Base-by-base conservation (phyloP, 1,139 yeast genomes). In the Lodderomyces oxycetoniae region DNA sequence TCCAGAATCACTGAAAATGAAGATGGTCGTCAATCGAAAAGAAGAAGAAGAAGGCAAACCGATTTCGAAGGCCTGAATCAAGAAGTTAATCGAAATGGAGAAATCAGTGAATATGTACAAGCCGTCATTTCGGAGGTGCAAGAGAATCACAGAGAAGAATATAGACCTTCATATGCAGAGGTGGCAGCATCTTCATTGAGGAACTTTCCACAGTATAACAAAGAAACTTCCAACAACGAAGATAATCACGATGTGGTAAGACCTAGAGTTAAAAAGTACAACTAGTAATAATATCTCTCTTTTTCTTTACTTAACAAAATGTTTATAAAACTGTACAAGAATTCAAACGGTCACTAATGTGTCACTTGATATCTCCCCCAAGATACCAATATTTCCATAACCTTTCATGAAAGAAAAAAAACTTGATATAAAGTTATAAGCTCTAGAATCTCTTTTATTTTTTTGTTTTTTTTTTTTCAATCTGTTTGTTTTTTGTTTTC, bases 121-220 rank as follows among this genome's bases (percentile, higher is more conserved):
- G 35, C 37, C n/a, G 40, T 35, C 4, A 35, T 39, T 3, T 20
- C 33, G 15, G 36, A 36, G 15, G 38, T 33, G 5, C 32, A 35
- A 26, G 34, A 28, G 10, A 32, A 28, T 19, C 33, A 39, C 30
- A 14, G 34, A 23, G 36, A 25, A 19, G 26, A 16, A 9, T 25
- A 21, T 13, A 25, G 28, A 26, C 31, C 15, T 8, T 17, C 40
- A 8, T 64, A 64, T 40, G 71, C 72, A 4, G 67, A 68, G 2
- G 72, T 62, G 0, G 72, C 72, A 5, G 71, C 72, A 2, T 53
- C 63, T 4, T 71, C 67, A 1, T 59, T 53, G 2, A 45, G 25
- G n/a, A 26, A 20, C 7, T 24, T 30, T 21, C 16, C 33, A 7
- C 26, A 7, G 26, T 24, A 24, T 10, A 24, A 7, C 22, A 19